Conservation (phyloP, 2,329 filamentous ascomycete genomes). For the Xylaria sp. region DNA sequence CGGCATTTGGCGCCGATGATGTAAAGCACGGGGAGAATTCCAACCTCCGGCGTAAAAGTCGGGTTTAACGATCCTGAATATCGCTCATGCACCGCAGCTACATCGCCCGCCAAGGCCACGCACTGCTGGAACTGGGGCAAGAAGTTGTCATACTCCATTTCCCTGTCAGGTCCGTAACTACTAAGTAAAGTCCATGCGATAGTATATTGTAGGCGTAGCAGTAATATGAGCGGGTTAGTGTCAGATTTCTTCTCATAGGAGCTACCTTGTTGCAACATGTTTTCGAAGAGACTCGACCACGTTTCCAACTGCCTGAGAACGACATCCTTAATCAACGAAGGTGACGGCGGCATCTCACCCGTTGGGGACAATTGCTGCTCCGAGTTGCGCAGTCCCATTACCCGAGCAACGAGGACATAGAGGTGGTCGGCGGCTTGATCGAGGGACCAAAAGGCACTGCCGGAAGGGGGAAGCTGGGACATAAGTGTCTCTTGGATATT, state of each 20-base stretch:
- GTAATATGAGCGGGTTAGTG: slow-evolving; percentile 40
- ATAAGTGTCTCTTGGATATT: slow-evolving; percentile 43
- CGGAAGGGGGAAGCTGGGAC: slow-evolving; percentile 31
- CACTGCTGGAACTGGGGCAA: slow-evolving; percentile 49
- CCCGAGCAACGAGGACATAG: slow-evolving; percentile 47
- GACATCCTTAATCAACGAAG: slow-evolving; percentile 32
- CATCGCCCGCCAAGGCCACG: slow-evolving; percentile 42
- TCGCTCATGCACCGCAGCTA: slow-evolving; percentile 42
- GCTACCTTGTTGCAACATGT: slow-evolving; percentile 41
- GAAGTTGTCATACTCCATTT: slow-evolving; percentile 49
- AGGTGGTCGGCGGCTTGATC: slow-evolving; percentile 51
- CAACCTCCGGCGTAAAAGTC: slow-evolving; percentile 52
- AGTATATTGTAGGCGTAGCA: slow-evolving; percentile 51
- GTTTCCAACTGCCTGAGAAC: slow-evolving; percentile 43
- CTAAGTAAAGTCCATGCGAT: slow-evolving; percentile 46
- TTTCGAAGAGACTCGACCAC: slow-evolving; percentile 47
- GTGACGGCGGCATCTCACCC: slow-evolving; percentile 23
- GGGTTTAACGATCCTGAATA: slow-evolving; percentile 41
- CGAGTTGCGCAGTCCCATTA: slow-evolving; percentile 48
- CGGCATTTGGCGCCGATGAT: slow-evolving; percentile 53
- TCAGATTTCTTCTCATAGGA: slow-evolving; percentile 30
- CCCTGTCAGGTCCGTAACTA: slow-evolving; percentile 42
- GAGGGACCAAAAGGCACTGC: slow-evolving; percentile 46
- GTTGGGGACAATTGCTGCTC: slow-evolving; percentile 40
- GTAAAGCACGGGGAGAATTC: slow-evolving; percentile 51